Percentiles rank a stretch among this genome's conserved stretches.
Conservation (phyloP, 2,329 filamentous ascomycete species). For the Graphilbum ipis-grandicollis region DNA sequence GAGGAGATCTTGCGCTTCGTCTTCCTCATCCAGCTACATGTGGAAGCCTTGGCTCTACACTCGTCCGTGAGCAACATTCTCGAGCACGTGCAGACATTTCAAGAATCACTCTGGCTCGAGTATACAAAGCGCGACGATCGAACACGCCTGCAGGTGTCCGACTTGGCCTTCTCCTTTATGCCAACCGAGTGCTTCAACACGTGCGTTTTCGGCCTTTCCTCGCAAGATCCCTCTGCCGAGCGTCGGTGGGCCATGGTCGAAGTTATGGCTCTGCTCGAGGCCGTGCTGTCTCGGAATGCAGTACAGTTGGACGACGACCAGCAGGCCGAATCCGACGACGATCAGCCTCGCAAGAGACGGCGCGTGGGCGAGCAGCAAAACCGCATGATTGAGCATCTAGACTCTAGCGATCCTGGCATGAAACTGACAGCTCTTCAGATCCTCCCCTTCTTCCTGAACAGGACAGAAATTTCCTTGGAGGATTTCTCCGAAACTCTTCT, state of each 20-base stretch:
- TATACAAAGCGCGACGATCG: conserved; percentile 57
- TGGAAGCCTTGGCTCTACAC: conserved; percentile 37
- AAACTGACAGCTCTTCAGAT: conserved; percentile 38
- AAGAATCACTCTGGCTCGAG: conserved; percentile 57
- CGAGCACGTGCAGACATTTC: conserved; percentile 42
- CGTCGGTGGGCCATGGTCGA: conserved; percentile 43
- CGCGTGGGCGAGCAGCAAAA: conserved; percentile 24
- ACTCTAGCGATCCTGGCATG: conserved; percentile 23
- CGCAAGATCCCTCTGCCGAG: conserved; percentile 36
- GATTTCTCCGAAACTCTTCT: conserved; percentile 38
- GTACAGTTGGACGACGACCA: conserved; percentile 6
- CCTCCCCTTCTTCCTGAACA: conserved; percentile 36
- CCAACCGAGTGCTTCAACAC: conserved; percentile 27
- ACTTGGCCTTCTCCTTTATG: conserved; percentile 43
- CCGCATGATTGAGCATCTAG: conserved; percentile 31
- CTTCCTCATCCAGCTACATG: conserved; percentile 44
- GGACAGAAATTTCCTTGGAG: conserved; percentile 26
- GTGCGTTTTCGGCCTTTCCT: conserved; percentile 33
- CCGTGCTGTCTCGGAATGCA: conserved; percentile 19
- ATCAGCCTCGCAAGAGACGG: conserved; percentile 35
- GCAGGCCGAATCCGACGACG: conserved; percentile 11
- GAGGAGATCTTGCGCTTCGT: conserved; percentile 65
- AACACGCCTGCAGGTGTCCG: conserved; percentile 60
- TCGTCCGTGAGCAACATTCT: conserved; percentile 20
- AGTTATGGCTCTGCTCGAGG: conserved; percentile 39